A percentile compares a stretch with the other conserved stretches of the same genome.
Evolutionary conservation across 2,329 filamentous ascomycete species (phyloP).

Genomic region (Monosporascus cannonballus): DNA sequence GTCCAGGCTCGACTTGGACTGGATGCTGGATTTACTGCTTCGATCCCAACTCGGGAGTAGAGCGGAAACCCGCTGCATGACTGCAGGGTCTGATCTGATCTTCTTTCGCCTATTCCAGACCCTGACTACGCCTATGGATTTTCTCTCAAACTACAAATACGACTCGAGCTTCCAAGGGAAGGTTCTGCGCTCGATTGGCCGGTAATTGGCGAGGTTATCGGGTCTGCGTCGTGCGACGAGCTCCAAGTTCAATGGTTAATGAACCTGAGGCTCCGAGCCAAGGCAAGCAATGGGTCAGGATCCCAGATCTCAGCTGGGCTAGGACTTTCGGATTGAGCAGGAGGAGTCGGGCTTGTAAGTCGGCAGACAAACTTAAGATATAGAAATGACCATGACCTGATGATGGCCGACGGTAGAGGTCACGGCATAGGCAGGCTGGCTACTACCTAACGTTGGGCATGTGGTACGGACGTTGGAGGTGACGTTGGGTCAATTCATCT

Average conservation of each 20-base stretch:
- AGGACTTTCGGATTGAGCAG: not conserved
- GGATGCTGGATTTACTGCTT: constrained; percentile 29
- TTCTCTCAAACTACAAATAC: not conserved
- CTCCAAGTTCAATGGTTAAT: not conserved
- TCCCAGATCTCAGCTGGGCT: not conserved
- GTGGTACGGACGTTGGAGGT: constrained; percentile 11
- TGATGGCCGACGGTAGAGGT: not conserved
- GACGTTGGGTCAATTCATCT: constrained; percentile 14
- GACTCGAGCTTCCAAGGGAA: not conserved
- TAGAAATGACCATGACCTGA: not conserved
- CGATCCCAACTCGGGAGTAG: constrained; percentile 34
- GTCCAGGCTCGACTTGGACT: constrained; percentile 25
- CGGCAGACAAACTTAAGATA: not conserved
- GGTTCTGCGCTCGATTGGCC: not conserved
- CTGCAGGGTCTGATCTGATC: constrained; percentile 7
- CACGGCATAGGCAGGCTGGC: not conserved
- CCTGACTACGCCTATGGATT: not conserved
- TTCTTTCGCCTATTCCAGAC: not conserved
- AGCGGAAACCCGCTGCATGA: constrained; percentile 41
- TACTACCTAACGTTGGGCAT: not conserved
- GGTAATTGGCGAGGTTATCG: not conserved
- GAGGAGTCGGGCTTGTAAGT: constrained; percentile 2
- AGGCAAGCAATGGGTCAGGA: not conserved
- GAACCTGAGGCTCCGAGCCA: not conserved
- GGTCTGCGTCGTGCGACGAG: not conserved